A percentile compares a stretch with the other conserved stretches of the same genome.
phyloP scores from a whole-genome alignment of 2,329 filamentous ascomycete genomes.

The Juglanconis oblonga region DNA sequence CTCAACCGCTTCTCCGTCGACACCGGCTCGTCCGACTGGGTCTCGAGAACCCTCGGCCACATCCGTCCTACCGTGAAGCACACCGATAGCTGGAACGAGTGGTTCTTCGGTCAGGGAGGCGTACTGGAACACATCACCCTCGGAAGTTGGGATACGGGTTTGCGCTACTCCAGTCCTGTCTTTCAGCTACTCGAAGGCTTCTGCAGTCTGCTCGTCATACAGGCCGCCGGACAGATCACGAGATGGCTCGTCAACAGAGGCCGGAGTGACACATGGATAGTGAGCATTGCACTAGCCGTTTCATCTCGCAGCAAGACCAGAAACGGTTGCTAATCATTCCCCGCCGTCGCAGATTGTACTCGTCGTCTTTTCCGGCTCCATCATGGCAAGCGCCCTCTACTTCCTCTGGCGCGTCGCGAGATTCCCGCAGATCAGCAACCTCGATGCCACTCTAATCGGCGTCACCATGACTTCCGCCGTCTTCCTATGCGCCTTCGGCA shows the following conservation, averaged over 20 bases:
- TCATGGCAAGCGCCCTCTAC: slow-evolving; percentile 91
- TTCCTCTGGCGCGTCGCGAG: slow-evolving; percentile 94
- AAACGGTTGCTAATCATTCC: slow-evolving; percentile 29
- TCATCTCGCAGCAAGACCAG: neutral
- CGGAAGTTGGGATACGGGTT: slow-evolving; percentile 81
- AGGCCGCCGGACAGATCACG: slow-evolving; percentile 90
- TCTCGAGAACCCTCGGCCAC: slow-evolving; percentile 71
- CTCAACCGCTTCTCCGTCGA: slow-evolving; percentile 94
- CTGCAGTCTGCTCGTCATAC: slow-evolving; percentile 92
- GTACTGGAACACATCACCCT: slow-evolving; percentile 77
- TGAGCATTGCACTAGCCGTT: slow-evolving; percentile 42
- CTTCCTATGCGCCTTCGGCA: slow-evolving; percentile 90
- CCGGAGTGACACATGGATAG: slow-evolving; percentile 94
- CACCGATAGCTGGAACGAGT: slow-evolving; percentile 70
- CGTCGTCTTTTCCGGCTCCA: slow-evolving; percentile 80
- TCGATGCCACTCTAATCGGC: slow-evolving; percentile 89
- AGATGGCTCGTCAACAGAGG: slow-evolving; percentile 92
- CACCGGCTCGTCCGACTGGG: slow-evolving; percentile 73
- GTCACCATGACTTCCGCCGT: slow-evolving; percentile 89
- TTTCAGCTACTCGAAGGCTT: slow-evolving; percentile 97
- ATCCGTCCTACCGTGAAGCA: slow-evolving; percentile 54
- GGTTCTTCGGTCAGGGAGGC: slow-evolving; percentile 85
- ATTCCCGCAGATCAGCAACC: slow-evolving; percentile 88
- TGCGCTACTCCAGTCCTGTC: slow-evolving; percentile 87
- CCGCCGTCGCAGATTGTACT: slow-evolving; percentile 70